phyloP scores from a whole-genome alignment of 352 stramenopile species.

The Phytopythium ostracodes region DNA sequence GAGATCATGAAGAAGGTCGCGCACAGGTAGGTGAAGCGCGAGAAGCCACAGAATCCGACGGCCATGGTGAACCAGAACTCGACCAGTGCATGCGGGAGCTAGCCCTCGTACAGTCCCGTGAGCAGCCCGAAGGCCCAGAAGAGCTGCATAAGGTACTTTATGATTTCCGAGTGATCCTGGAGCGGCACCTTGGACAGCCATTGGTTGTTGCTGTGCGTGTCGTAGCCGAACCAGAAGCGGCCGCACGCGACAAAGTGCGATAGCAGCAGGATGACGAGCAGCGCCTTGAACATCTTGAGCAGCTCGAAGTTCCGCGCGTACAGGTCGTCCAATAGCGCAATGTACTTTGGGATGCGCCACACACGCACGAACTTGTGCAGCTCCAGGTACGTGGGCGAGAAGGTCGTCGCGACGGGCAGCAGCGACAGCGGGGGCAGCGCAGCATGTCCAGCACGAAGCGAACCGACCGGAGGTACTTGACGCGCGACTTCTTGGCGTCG shows the following conservation, averaged over 20 bases:
- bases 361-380: conserved; percentile 58
- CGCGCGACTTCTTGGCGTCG: conserved; percentile 39
- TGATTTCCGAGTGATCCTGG: conserved; percentile 15
- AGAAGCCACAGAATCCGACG: conserved; percentile 61
- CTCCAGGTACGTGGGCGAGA: conserved; percentile 43
- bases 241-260: conserved; percentile 60
- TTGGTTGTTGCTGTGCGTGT: conserved; percentile 36
- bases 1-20: conserved; percentile 78
- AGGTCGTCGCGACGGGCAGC: conserved; percentile 10
- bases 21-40: conserved; percentile 65
- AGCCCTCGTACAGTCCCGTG: conserved; percentile 61
- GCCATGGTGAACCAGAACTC: conserved; percentile 63
- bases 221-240: conserved; percentile 50
- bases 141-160: conserved; percentile 52
- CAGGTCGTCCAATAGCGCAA: conserved; percentile 47
- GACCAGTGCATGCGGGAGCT: conserved; percentile 37
- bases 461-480: conserved; percentile 50
- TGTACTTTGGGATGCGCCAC: conserved; percentile 48
- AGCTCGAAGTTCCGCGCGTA: conserved; percentile 54
- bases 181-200: conserved; percentile 37
- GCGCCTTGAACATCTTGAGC: conserved; percentile 66
- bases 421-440: conserved; percentile 44
- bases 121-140: conserved; percentile 65
- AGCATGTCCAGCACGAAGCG: conserved; percentile 47
- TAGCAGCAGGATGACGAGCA: conserved; percentile 40